Evolutionary conservation across 2,329 filamentous ascomycete species (phyloP), one percentile per base, ranked within the genome.

Genomic region (Calonectria pauciramosa): DNA sequence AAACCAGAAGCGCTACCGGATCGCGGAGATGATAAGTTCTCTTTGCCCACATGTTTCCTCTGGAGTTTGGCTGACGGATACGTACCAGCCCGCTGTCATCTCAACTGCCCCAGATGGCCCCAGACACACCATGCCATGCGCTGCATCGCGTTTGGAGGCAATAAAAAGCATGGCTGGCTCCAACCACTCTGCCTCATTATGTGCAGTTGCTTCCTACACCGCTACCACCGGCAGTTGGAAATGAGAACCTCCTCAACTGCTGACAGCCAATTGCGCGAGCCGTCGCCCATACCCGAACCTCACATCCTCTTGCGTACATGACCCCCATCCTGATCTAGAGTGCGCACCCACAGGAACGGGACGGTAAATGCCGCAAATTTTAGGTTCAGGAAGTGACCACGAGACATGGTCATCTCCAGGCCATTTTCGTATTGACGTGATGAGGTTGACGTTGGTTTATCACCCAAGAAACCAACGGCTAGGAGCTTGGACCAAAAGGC

Each of bases 141-240:
- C 52, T 68, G 60, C 49, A 32, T 67, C 51, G 64, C 64, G 44
- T 60, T 71, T 69, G 66, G 72, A 47, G 36, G 56, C 54, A 60
- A 60, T 26, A 59, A 41, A 44, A 28, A 73, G 63, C 74, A 66
- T 68, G 64, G 67, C 70, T 54, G 60, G 59, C 72, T 64, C 70
- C 44, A 49, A 52, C 54, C 66, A 51, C 72, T 44, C 47, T 68
- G 52, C 67, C 73, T 71, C 71, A 41, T 68, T 54, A 60, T 52
- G 36, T 34, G 52, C 47, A 68, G n/a, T 70, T 23, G 13, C 47
- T 51, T 56, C n/a, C 60, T 59, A 68, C 70, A 71, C 70, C 70
- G 77, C 78, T 73, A 69, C 51, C 49, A 18, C 60, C 51, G 68
- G 66, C 34, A 76, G 51, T 70, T 71, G 26, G 26, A 47, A 47